Conservation (phyloP, 306 rosid genomes). For the Biancaea sappan region DNA sequence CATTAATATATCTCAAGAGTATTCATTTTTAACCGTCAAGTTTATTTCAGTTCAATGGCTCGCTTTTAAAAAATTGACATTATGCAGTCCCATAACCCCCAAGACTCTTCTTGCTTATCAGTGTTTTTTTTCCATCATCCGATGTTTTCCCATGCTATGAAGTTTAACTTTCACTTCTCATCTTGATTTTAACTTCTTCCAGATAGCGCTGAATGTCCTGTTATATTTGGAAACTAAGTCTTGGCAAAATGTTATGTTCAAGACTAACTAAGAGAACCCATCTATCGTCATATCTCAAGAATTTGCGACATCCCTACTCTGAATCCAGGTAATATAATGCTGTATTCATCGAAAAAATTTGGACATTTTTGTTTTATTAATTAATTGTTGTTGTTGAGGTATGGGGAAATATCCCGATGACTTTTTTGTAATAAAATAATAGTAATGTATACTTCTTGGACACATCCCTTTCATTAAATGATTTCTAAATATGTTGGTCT, state of each 20-base stretch:
- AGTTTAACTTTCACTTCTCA: slow-evolving; percentile 8
- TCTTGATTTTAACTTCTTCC: slow-evolving; percentile 28
- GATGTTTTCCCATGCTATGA: slow-evolving; percentile 12
- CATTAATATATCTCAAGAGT: not conserved
- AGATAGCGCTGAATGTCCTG: slow-evolving; percentile 36
- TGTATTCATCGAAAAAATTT: not conserved
- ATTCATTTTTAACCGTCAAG: not conserved
- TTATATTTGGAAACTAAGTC: slow-evolving; percentile 15
- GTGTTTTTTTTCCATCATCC: not conserved
- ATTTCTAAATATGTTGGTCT: not conserved
- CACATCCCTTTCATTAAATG: not conserved
- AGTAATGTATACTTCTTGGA: not conserved
- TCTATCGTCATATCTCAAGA: slow-evolving; percentile 38
- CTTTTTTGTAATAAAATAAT: slow-evolving; percentile 8
- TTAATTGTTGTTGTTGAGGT: not conserved
- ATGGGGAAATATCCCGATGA: slow-evolving; percentile 19
- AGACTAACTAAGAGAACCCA: slow-evolving; percentile 47
- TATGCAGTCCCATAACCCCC: not conserved
- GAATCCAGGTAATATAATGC: slow-evolving; percentile 47
- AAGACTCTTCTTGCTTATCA: not conserved
- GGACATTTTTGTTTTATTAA: not conserved
- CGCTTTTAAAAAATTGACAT: not conserved
- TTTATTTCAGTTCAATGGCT: not conserved
- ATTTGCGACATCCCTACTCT: slow-evolving; percentile 25
- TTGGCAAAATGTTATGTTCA: slow-evolving; percentile 58